Evolutionary conservation across 495 filamentous ascomycete species (phyloP), one percentile per base, ranked within the genome.

Genomic region (Rhypophila decipiens): DNA sequence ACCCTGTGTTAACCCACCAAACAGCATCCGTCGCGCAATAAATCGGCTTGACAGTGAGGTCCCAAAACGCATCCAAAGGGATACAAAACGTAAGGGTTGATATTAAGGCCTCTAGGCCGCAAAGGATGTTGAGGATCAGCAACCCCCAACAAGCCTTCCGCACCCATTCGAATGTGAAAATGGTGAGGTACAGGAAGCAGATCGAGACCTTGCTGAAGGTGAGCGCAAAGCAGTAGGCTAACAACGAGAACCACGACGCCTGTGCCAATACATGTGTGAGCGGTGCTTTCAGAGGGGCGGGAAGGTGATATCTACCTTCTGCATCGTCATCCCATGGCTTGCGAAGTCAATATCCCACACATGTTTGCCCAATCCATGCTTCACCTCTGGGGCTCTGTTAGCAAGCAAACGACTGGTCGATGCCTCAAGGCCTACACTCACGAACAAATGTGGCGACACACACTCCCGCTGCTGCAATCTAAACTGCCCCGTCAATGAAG

Each of bases 31-130:
- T 35, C 5, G 62, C 50, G n/a, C 56, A 60, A 29, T 42, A 58
- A 1, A 34, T 44, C 2, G 47, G 39, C 1, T 24, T 13, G n/a
- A 58, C 33, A 0, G 24, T 34, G 0, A 5, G 5, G 39, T 70
- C 56, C 66, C 66, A 70, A 15, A 24, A 39, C 1, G 57, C 48
- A 5, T 53, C 19, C 3, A 70, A 39, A 8, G 66, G 66, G 35
- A 64, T 47, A 36, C 56, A 63, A n/a, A 20, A 15, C 0, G 63
- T 63, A 27, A 50, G 36, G 12, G 56, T 37, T 7, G 42, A 36
- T 37, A 29, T 37, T 2, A 44, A 20, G 9, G 44, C 29, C 40
- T 44, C 59, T 1, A 52, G 7, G 23, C 24, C 51, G 3, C 47
- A 45, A 3, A 61, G 12, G 15, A 45, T n/a, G 21, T 57, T 46